phyloP scores from a whole-genome alignment of 1,284 basidiomycete species.

The Volvariella surrecta region DNA sequence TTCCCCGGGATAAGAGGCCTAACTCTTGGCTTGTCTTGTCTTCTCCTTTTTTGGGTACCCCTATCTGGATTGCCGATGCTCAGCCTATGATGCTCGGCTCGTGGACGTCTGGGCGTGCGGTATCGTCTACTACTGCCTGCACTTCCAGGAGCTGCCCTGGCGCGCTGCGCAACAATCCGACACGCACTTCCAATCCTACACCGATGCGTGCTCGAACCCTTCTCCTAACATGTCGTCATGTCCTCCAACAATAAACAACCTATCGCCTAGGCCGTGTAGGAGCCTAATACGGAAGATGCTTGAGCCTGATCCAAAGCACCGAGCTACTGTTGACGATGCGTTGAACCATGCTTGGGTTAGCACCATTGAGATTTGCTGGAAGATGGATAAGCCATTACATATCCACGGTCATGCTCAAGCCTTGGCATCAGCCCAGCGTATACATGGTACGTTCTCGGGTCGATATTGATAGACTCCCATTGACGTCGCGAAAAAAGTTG shows the following conservation, averaged over 20 bases:
- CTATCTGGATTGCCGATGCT: slow-evolving; percentile 2
- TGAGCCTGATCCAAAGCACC: slow-evolving; percentile 84
- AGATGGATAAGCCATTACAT: slow-evolving; percentile 50
- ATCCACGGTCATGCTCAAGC: slow-evolving; percentile 58
- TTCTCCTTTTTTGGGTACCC: slow-evolving; percentile 12
- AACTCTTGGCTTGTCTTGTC: slow-evolving; percentile 21
- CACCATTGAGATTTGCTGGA: slow-evolving; percentile 70
- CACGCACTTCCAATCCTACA: slow-evolving; percentile 78
- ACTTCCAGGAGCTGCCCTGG: slow-evolving; percentile 97
- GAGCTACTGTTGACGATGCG: slow-evolving; percentile 79
- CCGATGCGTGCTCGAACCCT: slow-evolving; percentile 50
- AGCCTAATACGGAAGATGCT: slow-evolving; percentile 90
- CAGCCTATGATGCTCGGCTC: slow-evolving; percentile 94
- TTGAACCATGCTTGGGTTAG: slow-evolving; percentile 80
- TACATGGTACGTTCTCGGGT: slow-evolving; percentile 7
- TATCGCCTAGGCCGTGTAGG: slow-evolving; percentile 82
- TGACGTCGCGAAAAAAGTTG: too few species aligned
- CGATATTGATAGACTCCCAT: background rate
- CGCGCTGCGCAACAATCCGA: slow-evolving; percentile 86
- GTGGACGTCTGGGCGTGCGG: slow-evolving; percentile 98
- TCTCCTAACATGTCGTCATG: slow-evolving; percentile 31
- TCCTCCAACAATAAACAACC: slow-evolving; percentile 79
- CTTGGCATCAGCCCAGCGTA: slow-evolving; percentile 27
- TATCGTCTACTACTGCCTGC: slow-evolving; percentile 97
- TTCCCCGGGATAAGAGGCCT: slow-evolving; percentile 18